Conservation (phyloP, 208 protist genomes). For the Leishmania mexicana region DNA sequence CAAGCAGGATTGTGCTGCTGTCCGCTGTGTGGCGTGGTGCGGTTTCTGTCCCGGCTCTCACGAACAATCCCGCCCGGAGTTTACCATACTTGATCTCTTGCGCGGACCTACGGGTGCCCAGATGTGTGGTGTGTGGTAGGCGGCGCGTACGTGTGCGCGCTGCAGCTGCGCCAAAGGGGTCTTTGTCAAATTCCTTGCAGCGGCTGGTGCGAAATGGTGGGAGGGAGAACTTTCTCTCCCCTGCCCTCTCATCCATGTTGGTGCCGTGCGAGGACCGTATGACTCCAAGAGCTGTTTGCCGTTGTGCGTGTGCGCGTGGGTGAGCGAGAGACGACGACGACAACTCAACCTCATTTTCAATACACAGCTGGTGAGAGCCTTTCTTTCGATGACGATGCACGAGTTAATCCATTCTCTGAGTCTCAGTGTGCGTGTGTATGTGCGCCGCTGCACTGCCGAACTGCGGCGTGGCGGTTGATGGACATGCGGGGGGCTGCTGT, state of each 20-base stretch:
- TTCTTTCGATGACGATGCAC: constrained; percentile 39
- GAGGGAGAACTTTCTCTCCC: not conserved
- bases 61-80: constrained; percentile 75
- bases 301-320: not conserved
- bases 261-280: constrained; percentile 34
- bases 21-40: not conserved
- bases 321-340: constrained; percentile 29
- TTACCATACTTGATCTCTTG: constrained; percentile 56
- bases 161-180: constrained; percentile 6
- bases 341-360: constrained; percentile 35
- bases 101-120: constrained; percentile 66
- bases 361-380: constrained; percentile 49
- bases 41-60: constrained; percentile 28
- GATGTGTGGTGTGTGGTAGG: constrained; percentile 19
- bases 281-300: constrained; percentile 14
- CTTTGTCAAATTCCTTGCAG: constrained; percentile 36
- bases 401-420: constrained; percentile 60
- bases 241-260: not conserved
- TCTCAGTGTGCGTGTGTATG: constrained; percentile 9
- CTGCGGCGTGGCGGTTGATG: not conserved
- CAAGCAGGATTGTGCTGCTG: not conserved
- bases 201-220: constrained; percentile 13
- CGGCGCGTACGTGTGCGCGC: not conserved
- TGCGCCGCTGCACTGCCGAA: not conserved
- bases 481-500: not conserved